A percentile compares a stretch with the other conserved stretches of the same genome.
Conservation (phyloP, 331 rosid species). For the Stylosanthes scabra region DNA sequence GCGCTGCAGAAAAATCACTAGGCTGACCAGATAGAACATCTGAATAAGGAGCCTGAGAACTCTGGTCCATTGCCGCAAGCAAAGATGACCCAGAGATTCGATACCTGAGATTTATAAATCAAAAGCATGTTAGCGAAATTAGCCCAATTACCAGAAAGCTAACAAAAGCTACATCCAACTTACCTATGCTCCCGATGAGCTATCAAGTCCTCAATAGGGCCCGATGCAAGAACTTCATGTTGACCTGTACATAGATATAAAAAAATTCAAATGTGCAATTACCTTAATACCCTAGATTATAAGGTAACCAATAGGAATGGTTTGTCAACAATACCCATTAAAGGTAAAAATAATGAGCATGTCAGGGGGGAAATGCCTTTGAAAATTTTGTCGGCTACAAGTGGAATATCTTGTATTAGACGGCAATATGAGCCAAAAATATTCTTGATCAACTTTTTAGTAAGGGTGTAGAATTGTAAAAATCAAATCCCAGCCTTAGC, state of each 20-base stretch:
- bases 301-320: slow-evolving; percentile 1
- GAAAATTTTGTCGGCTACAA: not conserved
- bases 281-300: slow-evolving; percentile 19
- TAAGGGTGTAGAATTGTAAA: not conserved
- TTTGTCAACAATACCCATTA: slow-evolving; percentile 14
- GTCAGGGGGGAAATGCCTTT: not conserved
- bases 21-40: slow-evolving; percentile 69
- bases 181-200: slow-evolving; percentile 99
- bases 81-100: slow-evolving; percentile 98
- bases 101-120: slow-evolving; percentile 65
- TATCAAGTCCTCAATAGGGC: slow-evolving; percentile 97
- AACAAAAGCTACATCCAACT: slow-evolving; percentile 28
- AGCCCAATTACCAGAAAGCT: slow-evolving; percentile 18
- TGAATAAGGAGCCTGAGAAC: slow-evolving; percentile 86
- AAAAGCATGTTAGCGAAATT: slow-evolving; percentile 35
- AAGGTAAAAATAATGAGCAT: slow-evolving; percentile 13
- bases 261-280: slow-evolving; percentile 13
- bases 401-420: not conserved
- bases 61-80: slow-evolving; percentile 99
- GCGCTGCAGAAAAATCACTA: slow-evolving; percentile 54
- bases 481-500: slow-evolving; percentile 3
- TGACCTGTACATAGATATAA: slow-evolving; percentile 60
- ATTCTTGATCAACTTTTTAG: not conserved
- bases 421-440: not conserved
- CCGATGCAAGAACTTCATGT: slow-evolving; percentile 99